phyloP scores from a whole-genome alignment of 2,329 filamentous ascomycete genomes.

The Hirsutella minnesotensis region DNA sequence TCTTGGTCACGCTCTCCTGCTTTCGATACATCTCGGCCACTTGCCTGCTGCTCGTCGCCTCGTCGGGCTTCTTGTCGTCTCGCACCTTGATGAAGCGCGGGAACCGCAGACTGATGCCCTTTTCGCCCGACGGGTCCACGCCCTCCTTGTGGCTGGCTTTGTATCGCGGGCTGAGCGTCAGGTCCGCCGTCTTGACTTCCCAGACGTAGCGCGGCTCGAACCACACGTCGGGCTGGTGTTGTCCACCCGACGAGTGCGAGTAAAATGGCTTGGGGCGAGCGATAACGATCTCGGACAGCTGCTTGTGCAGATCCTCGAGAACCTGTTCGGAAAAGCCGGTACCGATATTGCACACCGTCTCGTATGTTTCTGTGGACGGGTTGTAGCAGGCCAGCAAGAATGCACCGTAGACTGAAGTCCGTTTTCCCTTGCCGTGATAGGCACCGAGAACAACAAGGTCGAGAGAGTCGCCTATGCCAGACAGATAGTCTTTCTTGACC shows the following conservation, averaged over 20 bases:
- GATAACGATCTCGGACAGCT: constrained; percentile 68
- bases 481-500: constrained; percentile 97
- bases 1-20: constrained; percentile 84
- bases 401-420: constrained; percentile 88
- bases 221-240: constrained; percentile 97
- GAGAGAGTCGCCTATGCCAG: constrained; percentile 86
- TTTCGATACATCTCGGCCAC: constrained; percentile 95
- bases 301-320: constrained; percentile 72
- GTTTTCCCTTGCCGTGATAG: constrained; percentile 90
- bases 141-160: constrained; percentile 80
- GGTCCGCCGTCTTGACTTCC: constrained; percentile 94
- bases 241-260: constrained; percentile 66
- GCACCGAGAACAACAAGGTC: constrained; percentile 93
- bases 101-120: constrained; percentile 81
- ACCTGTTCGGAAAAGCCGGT: constrained; percentile 94
- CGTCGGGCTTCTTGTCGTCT: constrained; percentile 91
- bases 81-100: constrained; percentile 83
- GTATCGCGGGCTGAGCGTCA: constrained; percentile 86
- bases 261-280: constrained; percentile 93
- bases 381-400: constrained; percentile 96
- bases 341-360: constrained; percentile 96
- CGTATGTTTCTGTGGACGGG: constrained; percentile 64
- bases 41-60: constrained; percentile 73
- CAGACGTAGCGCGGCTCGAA: constrained; percentile 90
- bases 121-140: constrained; percentile 56